These are phyloP conservation scores for Eimeria acervulina DNA, from an alignment of 169 alveolate species.

Conservation along the genomic window DNA sequence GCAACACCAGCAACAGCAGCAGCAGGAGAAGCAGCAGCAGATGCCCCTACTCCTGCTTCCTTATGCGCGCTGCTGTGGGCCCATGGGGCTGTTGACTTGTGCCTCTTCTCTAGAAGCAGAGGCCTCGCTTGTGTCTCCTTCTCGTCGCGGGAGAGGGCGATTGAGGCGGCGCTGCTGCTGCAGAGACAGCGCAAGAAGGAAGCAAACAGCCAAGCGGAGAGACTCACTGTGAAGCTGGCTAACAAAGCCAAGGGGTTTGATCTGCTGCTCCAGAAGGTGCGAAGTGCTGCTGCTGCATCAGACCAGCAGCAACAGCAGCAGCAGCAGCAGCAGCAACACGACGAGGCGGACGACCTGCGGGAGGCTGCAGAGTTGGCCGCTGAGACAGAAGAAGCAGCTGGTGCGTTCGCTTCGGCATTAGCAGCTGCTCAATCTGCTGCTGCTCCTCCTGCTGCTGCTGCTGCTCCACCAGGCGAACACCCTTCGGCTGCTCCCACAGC, in stretches of 20 bases:
- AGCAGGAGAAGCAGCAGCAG: slow-evolving; percentile 48
- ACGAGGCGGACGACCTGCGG: not conserved
- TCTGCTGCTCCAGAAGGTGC: not conserved
- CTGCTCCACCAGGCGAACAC: not conserved
- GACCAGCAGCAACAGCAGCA: slow-evolving; percentile 14
- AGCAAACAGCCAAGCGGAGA: not conserved
- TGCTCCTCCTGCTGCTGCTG: slow-evolving; percentile 31
- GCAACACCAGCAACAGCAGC: not conserved
- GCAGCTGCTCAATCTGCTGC: slow-evolving; percentile 69
- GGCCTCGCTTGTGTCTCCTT: slow-evolving; percentile 74
- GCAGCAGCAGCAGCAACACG: slow-evolving; percentile 24
- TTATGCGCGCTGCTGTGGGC: slow-evolving; percentile 9
- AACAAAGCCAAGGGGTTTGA: slow-evolving; percentile 15
- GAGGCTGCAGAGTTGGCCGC: slow-evolving; percentile 30
- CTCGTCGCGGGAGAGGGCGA: slow-evolving; percentile 72
- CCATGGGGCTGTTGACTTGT: slow-evolving; percentile 74
- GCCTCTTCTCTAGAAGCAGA: not conserved
- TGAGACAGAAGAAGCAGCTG: slow-evolving; percentile 67
- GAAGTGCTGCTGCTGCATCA: slow-evolving; percentile 9
- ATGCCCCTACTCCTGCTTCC: slow-evolving; percentile 51
- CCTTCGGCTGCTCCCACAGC: not conserved
- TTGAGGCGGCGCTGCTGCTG: slow-evolving; percentile 72
- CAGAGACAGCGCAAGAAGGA: slow-evolving; percentile 42
- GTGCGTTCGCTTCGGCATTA: slow-evolving; percentile 49
- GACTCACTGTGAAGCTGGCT: not conserved